A percentile compares a stretch with the other conserved stretches of the same genome.
phyloP scores from a whole-genome alignment of 1,139 yeast species.

The Geotrichum siamense region DNA sequence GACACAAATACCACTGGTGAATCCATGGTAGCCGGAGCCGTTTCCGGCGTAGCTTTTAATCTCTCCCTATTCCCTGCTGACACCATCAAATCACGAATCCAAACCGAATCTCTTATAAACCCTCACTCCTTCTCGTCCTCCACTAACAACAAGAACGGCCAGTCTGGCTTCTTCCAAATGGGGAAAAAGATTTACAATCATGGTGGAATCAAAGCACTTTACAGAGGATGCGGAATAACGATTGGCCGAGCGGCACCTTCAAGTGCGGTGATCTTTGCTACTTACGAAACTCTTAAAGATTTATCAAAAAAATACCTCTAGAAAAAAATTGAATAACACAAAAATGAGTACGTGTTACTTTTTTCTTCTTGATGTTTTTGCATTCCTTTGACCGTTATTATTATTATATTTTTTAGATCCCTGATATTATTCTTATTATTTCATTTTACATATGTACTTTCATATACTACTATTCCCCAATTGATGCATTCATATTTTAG shows the following conservation, averaged over 20 bases:
- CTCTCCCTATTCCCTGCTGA: slow-evolving; percentile 81
- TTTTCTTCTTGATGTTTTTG: too few species aligned
- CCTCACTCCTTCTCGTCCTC: slow-evolving; percentile 8
- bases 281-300: slow-evolving; percentile 60
- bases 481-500: too few species aligned
- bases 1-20: slow-evolving; percentile 41
- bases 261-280: slow-evolving; percentile 75
- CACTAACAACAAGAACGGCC: background rate
- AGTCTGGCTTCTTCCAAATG: slow-evolving; percentile 33
- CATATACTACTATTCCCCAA: too few species aligned
- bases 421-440: too few species aligned
- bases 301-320: slow-evolving; percentile 1
- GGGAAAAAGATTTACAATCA: slow-evolving; percentile 37
- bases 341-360: too few species aligned
- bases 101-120: slow-evolving; percentile 43
- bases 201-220: slow-evolving; percentile 61
- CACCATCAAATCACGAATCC: slow-evolving; percentile 81
- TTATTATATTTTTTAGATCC: too few species aligned
- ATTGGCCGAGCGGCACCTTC: slow-evolving; percentile 80
- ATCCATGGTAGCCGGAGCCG: slow-evolving; percentile 68
- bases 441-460: too few species aligned
- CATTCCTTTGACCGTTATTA: too few species aligned
- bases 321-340: too few species aligned
- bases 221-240: slow-evolving; percentile 82
- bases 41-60: slow-evolving; percentile 79